A percentile compares a stretch with the other conserved stretches of the same genome.
Conservation (phyloP, 176 grass and related monocot genomes). For the Triticum urartu region DNA sequence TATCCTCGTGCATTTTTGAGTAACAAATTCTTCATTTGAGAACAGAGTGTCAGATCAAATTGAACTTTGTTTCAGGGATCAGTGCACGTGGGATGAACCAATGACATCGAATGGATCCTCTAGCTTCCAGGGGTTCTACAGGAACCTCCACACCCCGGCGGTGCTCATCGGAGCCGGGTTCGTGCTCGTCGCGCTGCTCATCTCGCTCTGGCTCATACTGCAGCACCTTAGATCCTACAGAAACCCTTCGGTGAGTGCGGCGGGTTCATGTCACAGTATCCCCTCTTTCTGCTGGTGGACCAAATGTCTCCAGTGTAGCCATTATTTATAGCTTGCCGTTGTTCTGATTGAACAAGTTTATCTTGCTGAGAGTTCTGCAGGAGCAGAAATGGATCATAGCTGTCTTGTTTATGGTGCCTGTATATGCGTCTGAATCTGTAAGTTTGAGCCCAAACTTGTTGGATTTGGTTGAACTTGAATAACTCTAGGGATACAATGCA, state of each 20-base stretch:
- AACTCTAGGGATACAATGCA: not conserved
- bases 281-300: not conserved
- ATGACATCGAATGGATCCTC: conserved; percentile 45
- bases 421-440: conserved; percentile 88
- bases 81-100: not conserved
- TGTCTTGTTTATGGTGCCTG: conserved; percentile 91
- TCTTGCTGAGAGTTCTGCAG: conserved; percentile 41
- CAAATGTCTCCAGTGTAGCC: not conserved
- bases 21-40: not conserved
- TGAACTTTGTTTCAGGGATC: not conserved
- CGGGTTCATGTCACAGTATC: not conserved
- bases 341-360: not conserved
- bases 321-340: not conserved
- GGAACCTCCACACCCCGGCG: conserved; percentile 41
- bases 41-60: not conserved
- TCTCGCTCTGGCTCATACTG: conserved; percentile 83
- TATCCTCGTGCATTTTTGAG: not conserved
- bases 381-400: conserved; percentile 94
- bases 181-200: conserved; percentile 51
- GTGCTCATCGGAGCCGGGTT: conserved; percentile 57
- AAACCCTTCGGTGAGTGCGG: conserved; percentile 65
- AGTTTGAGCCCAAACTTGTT: conserved; percentile 24
- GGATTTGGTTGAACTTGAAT: not conserved
- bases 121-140: conserved; percentile 51
- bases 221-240: conserved; percentile 76